phyloP scores from a whole-genome alignment of 2,329 filamentous ascomycete genomes.

The Verticillium longisporum region DNA sequence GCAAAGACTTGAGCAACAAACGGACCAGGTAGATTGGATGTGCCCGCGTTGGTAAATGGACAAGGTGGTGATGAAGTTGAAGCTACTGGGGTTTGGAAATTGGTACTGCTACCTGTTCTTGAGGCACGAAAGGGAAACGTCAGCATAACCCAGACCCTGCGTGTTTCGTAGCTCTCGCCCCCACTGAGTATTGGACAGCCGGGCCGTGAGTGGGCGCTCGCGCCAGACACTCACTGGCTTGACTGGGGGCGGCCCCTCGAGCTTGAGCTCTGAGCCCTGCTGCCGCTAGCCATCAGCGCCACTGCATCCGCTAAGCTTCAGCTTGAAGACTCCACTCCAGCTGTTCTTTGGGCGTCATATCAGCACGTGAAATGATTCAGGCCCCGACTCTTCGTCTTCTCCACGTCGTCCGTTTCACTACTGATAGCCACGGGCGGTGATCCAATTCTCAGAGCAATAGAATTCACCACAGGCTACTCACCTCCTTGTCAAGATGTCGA shows the following conservation, averaged over 20 bases:
- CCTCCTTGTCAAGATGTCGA: too few relatives aligned
- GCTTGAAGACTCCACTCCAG: background rate
- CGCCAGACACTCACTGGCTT: background rate
- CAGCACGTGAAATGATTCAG: background rate
- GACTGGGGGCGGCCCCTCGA: background rate
- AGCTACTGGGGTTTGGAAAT: constrained; percentile 7
- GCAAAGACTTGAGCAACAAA: background rate
- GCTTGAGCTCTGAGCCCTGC: background rate
- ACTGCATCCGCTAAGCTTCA: background rate
- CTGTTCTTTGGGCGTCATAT: background rate
- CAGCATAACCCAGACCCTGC: constrained; percentile 84
- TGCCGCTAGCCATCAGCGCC: background rate
- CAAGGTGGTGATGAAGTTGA: constrained; percentile 4
- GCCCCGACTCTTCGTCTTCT: background rate
- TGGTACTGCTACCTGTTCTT: background rate
- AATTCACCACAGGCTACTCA: too few relatives aligned
- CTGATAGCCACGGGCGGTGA: too few relatives aligned
- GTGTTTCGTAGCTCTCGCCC: constrained; percentile 65
- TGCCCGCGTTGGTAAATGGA: constrained; percentile 2
- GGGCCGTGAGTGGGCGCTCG: background rate
- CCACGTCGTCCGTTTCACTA: too few relatives aligned
- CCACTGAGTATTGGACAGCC: background rate
- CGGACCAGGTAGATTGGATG: constrained; percentile 9
- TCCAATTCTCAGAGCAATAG: too few relatives aligned
- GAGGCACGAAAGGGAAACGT: constrained; percentile 37